These are phyloP conservation scores for Solanum chmielewskii DNA, from an alignment of 257 asterid species.

Conservation along the genomic window DNA sequence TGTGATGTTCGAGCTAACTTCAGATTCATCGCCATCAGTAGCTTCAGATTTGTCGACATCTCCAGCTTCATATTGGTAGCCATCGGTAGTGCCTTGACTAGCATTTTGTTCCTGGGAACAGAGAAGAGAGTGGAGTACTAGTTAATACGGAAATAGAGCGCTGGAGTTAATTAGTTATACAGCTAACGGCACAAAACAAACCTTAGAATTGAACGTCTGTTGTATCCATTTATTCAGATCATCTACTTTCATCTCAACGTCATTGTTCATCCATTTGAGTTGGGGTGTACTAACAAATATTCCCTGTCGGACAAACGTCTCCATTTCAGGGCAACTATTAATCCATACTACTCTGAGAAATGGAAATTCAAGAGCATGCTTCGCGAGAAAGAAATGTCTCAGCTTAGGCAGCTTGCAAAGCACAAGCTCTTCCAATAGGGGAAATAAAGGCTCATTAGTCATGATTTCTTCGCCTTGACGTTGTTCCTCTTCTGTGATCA, in stretches of 20 bases:
- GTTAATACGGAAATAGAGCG: not conserved
- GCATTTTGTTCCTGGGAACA: not conserved
- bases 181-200: not conserved
- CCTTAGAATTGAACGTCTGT: not conserved
- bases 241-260: not conserved
- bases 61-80: not conserved
- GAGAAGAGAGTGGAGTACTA: not conserved
- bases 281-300: not conserved
- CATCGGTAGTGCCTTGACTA: not conserved
- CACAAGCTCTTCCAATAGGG: not conserved
- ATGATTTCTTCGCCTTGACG: not conserved
- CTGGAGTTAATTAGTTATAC: not conserved
- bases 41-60: not conserved
- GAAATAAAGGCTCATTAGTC: not conserved
- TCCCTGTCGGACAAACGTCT: not conserved
- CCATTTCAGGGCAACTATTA: not conserved
- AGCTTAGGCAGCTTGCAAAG: not conserved
- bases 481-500: not conserved
- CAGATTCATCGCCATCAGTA: not conserved
- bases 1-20: not conserved
- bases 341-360: not conserved
- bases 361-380: not conserved
- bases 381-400: not conserved
- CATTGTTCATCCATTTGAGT: not conserved
- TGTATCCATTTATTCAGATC: not conserved